A percentile compares a stretch with the other conserved stretches of the same genome.
phyloP scores from a whole-genome alignment of 2,329 filamentous ascomycete genomes.

The Botrytis fabae region DNA sequence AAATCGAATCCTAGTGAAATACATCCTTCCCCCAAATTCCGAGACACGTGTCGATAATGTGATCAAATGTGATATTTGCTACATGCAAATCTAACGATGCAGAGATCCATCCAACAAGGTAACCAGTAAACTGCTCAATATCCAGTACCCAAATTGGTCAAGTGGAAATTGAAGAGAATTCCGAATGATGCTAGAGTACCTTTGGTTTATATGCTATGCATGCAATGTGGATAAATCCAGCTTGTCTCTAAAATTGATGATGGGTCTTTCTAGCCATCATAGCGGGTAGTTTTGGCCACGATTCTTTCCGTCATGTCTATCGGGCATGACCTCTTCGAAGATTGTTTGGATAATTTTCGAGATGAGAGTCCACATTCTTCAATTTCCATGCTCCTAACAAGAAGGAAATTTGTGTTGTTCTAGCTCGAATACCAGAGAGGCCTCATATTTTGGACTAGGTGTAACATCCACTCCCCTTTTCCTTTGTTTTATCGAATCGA shows the following conservation, averaged over 20 bases:
- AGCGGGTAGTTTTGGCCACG: not conserved
- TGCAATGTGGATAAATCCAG: not conserved
- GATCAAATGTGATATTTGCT: not conserved
- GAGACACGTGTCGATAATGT: slow-evolving; percentile 13
- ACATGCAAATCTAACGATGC: not conserved
- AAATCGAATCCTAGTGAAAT: slow-evolving; percentile 1
- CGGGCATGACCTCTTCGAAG: not conserved
- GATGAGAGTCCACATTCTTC: not conserved
- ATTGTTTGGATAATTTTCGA: not conserved
- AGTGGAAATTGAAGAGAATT: not conserved
- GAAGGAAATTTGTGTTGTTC: not conserved
- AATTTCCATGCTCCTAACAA: not conserved
- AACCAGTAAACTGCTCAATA: not conserved
- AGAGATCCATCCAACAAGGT: not conserved
- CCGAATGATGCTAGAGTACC: not conserved
- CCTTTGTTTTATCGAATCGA: not conserved
- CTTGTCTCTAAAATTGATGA: not conserved
- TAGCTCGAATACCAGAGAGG: no score
- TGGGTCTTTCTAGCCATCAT: not conserved
- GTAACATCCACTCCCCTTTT: not conserved
- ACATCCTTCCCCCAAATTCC: not conserved
- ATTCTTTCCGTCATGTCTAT: not conserved
- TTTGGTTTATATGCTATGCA: not conserved
- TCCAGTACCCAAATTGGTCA: not conserved
- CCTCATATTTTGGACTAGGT: not conserved